Percentiles rank a stretch among this genome's conserved stretches.
These are phyloP conservation scores for Dinochytrium kinnereticum DNA, from an alignment of 371 early-diverging fungal species.

Conservation along the genomic window DNA sequence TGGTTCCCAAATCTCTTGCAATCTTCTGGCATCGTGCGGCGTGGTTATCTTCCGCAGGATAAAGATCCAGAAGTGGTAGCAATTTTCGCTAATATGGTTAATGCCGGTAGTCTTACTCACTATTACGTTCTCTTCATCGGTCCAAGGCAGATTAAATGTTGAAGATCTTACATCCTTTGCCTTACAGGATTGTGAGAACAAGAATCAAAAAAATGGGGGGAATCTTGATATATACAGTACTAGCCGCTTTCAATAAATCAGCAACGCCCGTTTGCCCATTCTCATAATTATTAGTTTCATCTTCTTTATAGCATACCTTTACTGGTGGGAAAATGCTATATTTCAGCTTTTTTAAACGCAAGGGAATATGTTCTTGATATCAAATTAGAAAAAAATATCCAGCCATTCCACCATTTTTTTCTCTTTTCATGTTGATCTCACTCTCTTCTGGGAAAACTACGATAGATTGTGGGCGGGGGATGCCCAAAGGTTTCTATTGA, in stretches of 20 bases:
- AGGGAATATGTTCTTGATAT: too few relatives aligned
- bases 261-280: too few relatives aligned
- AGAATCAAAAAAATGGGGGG: too few relatives aligned
- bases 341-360: neutral
- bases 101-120: too few relatives aligned
- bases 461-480: neutral
- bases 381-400: too few relatives aligned
- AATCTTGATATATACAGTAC: too few relatives aligned
- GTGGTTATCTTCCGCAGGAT: neutral
- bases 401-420: neutral
- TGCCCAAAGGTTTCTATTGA: neutral
- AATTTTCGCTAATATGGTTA: too few relatives aligned
- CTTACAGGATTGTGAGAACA: too few relatives aligned
- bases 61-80: neutral
- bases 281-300: too few relatives aligned
- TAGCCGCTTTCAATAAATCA: too few relatives aligned
- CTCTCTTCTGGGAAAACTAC: neutral
- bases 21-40: neutral
- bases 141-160: neutral
- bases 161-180: slow-evolving; percentile 1
- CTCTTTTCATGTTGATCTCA: neutral
- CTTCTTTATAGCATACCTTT: too few relatives aligned
- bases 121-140: neutral
- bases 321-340: neutral
- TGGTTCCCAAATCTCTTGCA: neutral